Conservation (phyloP, 495 filamentous ascomycete genomes). For the Monascus purpureus region DNA sequence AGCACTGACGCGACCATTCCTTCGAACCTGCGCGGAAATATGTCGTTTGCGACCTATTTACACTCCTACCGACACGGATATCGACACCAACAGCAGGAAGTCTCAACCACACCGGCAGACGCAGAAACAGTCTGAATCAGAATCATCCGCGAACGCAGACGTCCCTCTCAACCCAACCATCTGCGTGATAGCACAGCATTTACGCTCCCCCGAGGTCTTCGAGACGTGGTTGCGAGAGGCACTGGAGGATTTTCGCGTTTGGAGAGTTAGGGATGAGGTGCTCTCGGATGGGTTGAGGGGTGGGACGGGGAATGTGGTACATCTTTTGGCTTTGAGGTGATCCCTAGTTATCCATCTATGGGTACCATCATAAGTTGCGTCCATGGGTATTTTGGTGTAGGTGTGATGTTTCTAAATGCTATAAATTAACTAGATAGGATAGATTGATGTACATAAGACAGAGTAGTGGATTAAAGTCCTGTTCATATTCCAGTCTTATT, state of each 20-base stretch:
- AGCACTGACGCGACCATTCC: conserved; percentile 63
- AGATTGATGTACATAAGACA: too few relatives aligned
- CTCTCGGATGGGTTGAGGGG: conserved; percentile 40
- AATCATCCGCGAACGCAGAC: background rate
- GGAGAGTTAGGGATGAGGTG: conserved; percentile 56
- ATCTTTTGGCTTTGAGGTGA: conserved; percentile 21
- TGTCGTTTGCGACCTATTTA: conserved; percentile 42
- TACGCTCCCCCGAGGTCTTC: conserved; percentile 72
- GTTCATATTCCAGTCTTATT: too few relatives aligned
- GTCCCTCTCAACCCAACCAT: conserved; percentile 30
- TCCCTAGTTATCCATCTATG: background rate
- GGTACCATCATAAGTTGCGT: too few relatives aligned
- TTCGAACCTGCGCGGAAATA: conserved; percentile 69
- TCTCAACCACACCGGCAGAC: too few relatives aligned
- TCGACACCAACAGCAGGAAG: background rate
- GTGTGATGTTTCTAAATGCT: too few relatives aligned
- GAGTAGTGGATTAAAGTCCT: too few relatives aligned
- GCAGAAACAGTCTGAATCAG: too few relatives aligned
- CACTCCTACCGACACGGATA: conserved; percentile 1
- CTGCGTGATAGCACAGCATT: conserved; percentile 73
- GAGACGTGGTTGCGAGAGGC: conserved; percentile 67
- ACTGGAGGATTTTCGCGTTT: conserved; percentile 49
- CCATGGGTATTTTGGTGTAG: too few relatives aligned
- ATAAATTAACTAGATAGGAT: too few relatives aligned
- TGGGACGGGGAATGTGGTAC: conserved; percentile 32